These are phyloP conservation scores for Ottelia alismoides DNA, from an alignment of 106 monocot genomes.

Conservation along the genomic window DNA sequence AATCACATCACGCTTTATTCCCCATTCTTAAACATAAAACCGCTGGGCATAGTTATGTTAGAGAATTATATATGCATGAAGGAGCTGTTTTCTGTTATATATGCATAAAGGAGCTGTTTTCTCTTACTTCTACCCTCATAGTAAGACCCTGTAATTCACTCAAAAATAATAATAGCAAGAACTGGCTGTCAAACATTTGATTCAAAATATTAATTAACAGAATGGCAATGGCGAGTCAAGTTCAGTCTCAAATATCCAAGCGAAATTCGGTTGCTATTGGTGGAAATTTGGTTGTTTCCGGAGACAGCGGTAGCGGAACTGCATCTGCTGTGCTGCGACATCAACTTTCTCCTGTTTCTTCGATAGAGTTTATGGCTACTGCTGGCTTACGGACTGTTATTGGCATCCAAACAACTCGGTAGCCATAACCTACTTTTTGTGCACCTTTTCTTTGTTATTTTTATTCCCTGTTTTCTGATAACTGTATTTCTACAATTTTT, in stretches of 20 bases:
- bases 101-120: no score
- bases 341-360: constrained; percentile 64
- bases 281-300: constrained; percentile 74
- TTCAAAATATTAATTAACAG: constrained; percentile 12
- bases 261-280: constrained; percentile 44
- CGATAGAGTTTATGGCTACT: constrained; percentile 83
- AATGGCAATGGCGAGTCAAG: constrained; percentile 79
- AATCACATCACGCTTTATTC: no score
- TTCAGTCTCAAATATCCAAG: constrained; percentile 82
- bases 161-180: neutral
- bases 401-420: constrained; percentile 77
- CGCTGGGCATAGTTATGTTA: no score
- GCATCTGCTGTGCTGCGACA: constrained; percentile 53
- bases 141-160: neutral
- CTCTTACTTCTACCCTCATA: neutral
- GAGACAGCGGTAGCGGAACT: constrained; percentile 63
- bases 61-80: neutral
- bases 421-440: constrained; percentile 3
- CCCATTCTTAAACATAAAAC: no score
- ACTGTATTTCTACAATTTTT: no score
- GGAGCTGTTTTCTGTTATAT: no score
- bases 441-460: neutral
- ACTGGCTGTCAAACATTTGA: neutral
- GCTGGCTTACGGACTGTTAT: constrained; percentile 62
- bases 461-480: no score